Percentiles rank a stretch among this genome's conserved stretches.
These are phyloP conservation scores for Calonectria multiphialidica DNA, from an alignment of 2,329 filamentous ascomycete genomes.

Conservation along the genomic window DNA sequence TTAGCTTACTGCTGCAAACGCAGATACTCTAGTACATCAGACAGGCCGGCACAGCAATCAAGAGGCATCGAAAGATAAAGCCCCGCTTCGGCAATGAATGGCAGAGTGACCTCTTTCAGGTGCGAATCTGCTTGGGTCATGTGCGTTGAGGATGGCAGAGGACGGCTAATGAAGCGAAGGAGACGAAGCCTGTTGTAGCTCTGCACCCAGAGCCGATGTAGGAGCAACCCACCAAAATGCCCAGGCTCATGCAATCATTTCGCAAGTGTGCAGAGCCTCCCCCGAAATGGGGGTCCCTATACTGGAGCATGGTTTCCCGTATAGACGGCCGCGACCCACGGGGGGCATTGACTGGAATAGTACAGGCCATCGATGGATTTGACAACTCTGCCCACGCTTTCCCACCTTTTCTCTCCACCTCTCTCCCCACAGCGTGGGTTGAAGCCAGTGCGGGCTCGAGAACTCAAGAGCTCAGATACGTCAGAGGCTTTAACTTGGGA, in stretches of 20 bases:
- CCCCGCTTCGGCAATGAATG: neutral
- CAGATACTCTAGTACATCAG: neutral
- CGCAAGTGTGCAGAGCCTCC: neutral
- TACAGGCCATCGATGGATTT: too few species aligned
- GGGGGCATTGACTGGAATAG: too few species aligned
- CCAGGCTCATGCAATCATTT: neutral
- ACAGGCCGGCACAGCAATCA: too few species aligned
- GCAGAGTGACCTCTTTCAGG: neutral
- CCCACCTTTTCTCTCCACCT: neutral
- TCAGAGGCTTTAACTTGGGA: too few species aligned
- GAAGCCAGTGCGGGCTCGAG: too few species aligned
- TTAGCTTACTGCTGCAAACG: neutral
- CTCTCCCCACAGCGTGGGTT: neutral
- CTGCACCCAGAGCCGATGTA: neutral
- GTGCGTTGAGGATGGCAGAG: neutral
- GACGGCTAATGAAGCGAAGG: neutral
- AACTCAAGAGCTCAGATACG: too few species aligned
- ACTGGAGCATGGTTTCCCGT: neutral
- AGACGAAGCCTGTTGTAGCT: neutral
- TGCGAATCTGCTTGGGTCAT: neutral
- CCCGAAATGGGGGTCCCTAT: neutral
- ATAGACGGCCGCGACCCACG: neutral
- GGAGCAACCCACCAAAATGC: neutral
- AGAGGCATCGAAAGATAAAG: too few species aligned
- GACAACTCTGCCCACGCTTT: neutral